Conservation (phyloP, 2,329 filamentous ascomycete species). For the Botrytis medusae region DNA sequence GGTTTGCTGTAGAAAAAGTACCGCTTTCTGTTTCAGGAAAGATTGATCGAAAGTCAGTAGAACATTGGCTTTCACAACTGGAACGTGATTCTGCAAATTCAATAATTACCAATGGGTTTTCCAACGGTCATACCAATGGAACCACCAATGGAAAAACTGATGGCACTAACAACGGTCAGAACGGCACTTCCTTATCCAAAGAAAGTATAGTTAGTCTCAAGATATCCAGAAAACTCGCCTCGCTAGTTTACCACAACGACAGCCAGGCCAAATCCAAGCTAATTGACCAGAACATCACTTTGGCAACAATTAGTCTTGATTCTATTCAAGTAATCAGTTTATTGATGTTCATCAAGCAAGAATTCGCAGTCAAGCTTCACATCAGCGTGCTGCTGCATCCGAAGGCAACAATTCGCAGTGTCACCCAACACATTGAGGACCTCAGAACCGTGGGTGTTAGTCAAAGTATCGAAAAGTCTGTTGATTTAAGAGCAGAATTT, state of each 20-base stretch:
- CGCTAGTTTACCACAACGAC: background rate
- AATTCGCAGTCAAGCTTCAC: slow-evolving; percentile 17
- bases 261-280: background rate
- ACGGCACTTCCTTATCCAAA: background rate
- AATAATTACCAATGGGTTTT: background rate
- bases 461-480: background rate
- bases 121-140: background rate
- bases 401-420: slow-evolving; percentile 17
- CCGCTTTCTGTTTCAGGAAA: slow-evolving; percentile 29
- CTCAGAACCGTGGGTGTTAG: background rate
- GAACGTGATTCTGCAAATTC: slow-evolving; percentile 8
- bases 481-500: slow-evolving; percentile 18
- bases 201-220: slow-evolving; percentile 13
- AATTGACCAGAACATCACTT: background rate
- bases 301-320: slow-evolving; percentile 19
- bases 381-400: slow-evolving; percentile 12
- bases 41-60: slow-evolving; percentile 26
- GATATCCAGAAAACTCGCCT: slow-evolving; percentile 13
- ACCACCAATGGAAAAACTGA: background rate
- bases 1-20: slow-evolving; percentile 23
- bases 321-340: slow-evolving; percentile 21
- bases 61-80: slow-evolving; percentile 19
- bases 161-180: background rate
- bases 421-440: slow-evolving; percentile 3
- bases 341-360: slow-evolving; percentile 20